Evolutionary conservation across 352 stramenopile genomes (phyloP).

Genomic region (Globisporangium nagaii): DNA sequence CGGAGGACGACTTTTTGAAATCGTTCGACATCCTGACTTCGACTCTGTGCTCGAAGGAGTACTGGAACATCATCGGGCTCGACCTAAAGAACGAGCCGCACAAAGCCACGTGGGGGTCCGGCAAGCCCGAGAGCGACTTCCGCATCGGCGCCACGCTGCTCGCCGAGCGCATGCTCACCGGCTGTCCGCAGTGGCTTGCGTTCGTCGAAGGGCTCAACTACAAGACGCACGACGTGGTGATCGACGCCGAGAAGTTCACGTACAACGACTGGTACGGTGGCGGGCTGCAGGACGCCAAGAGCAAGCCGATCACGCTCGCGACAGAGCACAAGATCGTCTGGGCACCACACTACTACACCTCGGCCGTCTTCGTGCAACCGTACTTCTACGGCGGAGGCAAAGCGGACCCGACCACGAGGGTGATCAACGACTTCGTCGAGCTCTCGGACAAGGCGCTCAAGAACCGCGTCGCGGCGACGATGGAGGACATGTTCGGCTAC

Average conservation of each 20-base stretch:
- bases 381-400: slow-evolving; percentile 29
- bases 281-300: slow-evolving; percentile 21
- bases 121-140: slow-evolving; percentile 17
- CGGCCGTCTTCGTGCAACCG: slow-evolving; percentile 20
- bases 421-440: slow-evolving; percentile 19
- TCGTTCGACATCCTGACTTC: slow-evolving; percentile 17
- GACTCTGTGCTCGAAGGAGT: slow-evolving; percentile 14
- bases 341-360: slow-evolving; percentile 33
- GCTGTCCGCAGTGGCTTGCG: slow-evolving; percentile 25
- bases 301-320: slow-evolving; percentile 9
- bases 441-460: slow-evolving; percentile 19
- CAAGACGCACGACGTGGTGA: slow-evolving; percentile 16
- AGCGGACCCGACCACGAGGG: neutral
- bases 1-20: slow-evolving; percentile 15
- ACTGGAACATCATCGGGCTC: slow-evolving; percentile 60
- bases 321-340: slow-evolving; percentile 24
- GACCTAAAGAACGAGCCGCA: slow-evolving; percentile 61
- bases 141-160: slow-evolving; percentile 16
- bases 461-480: slow-evolving; percentile 18
- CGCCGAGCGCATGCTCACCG: slow-evolving; percentile 21
- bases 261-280: slow-evolving; percentile 40
- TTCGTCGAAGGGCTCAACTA: slow-evolving; percentile 34
- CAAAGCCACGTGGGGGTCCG: slow-evolving; percentile 43
- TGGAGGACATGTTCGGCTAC: slow-evolving; percentile 41
- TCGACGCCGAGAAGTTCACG: slow-evolving; percentile 21